A percentile compares a stretch with the other conserved stretches of the same genome.
phyloP scores from a whole-genome alignment of 164 flowering plant genomes.

The Brasenia schreberi region DNA sequence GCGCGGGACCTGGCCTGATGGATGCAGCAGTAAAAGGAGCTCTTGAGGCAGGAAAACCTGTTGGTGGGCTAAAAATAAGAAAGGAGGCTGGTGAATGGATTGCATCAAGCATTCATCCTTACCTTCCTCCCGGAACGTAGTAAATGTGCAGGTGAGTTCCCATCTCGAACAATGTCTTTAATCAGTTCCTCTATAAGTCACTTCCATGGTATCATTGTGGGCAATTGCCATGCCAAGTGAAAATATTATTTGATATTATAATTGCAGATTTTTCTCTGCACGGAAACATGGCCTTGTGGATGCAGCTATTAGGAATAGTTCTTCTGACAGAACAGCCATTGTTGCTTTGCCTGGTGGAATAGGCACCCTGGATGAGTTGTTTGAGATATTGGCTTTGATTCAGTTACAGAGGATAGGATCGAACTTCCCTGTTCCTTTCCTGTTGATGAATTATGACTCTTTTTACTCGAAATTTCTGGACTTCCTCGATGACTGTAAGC shows the following conservation, averaged over 20 bases:
- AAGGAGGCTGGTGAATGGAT: constrained; percentile 94
- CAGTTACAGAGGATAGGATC: constrained; percentile 86
- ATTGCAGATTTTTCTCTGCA: constrained; percentile 79
- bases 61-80: constrained; percentile 84
- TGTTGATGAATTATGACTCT: constrained; percentile 86
- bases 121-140: constrained; percentile 68
- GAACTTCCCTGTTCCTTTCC: constrained; percentile 60
- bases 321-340: constrained; percentile 68
- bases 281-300: constrained; percentile 93
- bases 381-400: constrained; percentile 73
- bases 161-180: background rate
- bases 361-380: constrained; percentile 85
- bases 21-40: constrained; percentile 91
- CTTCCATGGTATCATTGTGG: background rate
- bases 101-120: constrained; percentile 59
- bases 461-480: constrained; percentile 65
- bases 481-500: constrained; percentile 61
- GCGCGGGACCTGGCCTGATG: constrained; percentile 98
- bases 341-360: constrained; percentile 87
- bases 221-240: background rate
- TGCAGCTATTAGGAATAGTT: constrained; percentile 50
- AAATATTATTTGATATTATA: background rate
- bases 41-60: constrained; percentile 59
- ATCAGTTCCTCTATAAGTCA: background rate
- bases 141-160: constrained; percentile 75